Conservation (phyloP, 805 yeast species). For the Kazachstania psychrophila region DNA sequence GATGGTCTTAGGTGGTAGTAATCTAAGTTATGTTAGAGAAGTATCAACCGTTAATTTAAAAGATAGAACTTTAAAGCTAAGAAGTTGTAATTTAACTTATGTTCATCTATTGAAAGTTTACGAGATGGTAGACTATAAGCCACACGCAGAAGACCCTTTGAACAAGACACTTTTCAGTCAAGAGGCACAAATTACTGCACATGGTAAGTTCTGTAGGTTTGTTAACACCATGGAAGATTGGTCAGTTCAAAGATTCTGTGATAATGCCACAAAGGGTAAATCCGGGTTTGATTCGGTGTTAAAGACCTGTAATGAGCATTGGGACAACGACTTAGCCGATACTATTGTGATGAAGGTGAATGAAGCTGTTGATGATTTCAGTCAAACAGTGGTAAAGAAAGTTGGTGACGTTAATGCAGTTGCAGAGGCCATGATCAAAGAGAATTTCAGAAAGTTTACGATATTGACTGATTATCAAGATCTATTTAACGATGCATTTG, state of each 20-base stretch:
- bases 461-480: slow-evolving; percentile 12
- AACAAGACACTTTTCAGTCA: slow-evolving; percentile 60
- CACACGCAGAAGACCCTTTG: slow-evolving; percentile 47
- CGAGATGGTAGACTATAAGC: slow-evolving; percentile 77
- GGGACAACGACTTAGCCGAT: slow-evolving; percentile 26
- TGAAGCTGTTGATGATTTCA: slow-evolving; percentile 21
- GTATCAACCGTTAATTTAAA: slow-evolving; percentile 72
- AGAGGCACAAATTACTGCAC: slow-evolving; percentile 83
- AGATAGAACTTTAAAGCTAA: slow-evolving; percentile 56
- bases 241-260: slow-evolving; percentile 80
- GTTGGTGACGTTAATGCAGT: slow-evolving; percentile 22
- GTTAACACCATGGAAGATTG: slow-evolving; percentile 86
- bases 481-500: slow-evolving; percentile 9
- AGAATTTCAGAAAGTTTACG: slow-evolving; percentile 17
- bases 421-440: slow-evolving; percentile 21
- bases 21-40: slow-evolving; percentile 76
- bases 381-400: slow-evolving; percentile 7
- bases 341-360: slow-evolving; percentile 21
- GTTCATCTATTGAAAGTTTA: slow-evolving; percentile 64
- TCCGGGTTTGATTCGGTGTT: slow-evolving; percentile 79
- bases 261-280: slow-evolving; percentile 77
- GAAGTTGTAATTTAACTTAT: slow-evolving; percentile 83
- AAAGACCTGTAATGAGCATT: slow-evolving; percentile 32
- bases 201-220: slow-evolving; percentile 56
- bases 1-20: slow-evolving; percentile 68